Evolutionary conservation across 306 rosid genomes (phyloP).

Genomic region (Castanospermum australe): DNA sequence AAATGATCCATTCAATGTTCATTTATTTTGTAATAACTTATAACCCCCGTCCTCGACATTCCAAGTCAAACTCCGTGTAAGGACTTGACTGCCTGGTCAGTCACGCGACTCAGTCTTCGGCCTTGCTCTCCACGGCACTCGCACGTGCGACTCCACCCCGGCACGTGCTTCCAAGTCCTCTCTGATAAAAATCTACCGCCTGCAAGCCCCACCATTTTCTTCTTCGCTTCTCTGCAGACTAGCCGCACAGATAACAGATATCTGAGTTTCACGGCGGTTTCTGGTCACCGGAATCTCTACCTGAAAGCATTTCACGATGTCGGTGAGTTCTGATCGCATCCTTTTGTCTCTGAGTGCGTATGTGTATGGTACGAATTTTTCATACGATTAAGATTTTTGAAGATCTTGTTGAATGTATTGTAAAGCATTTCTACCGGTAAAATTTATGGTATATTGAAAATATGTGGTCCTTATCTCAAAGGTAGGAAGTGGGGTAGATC

Average conservation of each 20-base stretch:
- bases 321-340: not conserved
- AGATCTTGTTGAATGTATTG: not conserved
- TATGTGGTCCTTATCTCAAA: not conserved
- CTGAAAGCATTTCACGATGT: not conserved
- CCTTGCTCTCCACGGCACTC: not conserved
- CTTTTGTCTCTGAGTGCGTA: not conserved
- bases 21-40: too few relatives aligned
- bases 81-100: too few relatives aligned
- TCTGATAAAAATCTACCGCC: not conserved
- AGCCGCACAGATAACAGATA: not conserved
- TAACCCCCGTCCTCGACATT: not conserved
- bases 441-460: not conserved
- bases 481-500: not conserved
- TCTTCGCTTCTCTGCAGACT: not conserved
- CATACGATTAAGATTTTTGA: not conserved
- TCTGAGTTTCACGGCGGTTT: not conserved
- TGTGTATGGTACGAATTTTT: not conserved
- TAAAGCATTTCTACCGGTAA: not conserved
- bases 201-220: not conserved
- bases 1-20: too few relatives aligned
- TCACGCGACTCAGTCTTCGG: too few relatives aligned
- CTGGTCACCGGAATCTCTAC: not conserved
- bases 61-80: conserved; percentile 1
- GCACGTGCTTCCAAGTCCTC: not conserved
- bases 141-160: conserved; percentile 11